Conservation (phyloP, 2,329 filamentous ascomycete genomes). For the Fusarium neocosmosporiellum region DNA sequence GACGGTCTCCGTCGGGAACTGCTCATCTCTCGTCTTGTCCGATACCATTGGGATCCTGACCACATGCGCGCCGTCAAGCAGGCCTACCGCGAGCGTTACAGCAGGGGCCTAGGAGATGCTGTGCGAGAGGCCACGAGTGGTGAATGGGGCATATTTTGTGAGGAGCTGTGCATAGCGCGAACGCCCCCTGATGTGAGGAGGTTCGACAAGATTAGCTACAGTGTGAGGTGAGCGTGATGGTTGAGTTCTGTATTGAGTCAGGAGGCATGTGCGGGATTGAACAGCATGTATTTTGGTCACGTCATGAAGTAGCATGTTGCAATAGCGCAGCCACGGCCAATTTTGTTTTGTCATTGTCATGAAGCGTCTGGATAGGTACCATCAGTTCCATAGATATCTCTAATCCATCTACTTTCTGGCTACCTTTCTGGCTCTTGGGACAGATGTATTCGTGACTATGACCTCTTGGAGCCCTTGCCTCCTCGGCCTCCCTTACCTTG, state of each 20-base stretch:
- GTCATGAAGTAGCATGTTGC: conserved; percentile 13
- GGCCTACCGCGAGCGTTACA: conserved; percentile 84
- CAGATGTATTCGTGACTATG: conserved; percentile 4
- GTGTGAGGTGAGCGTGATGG: conserved; percentile 17
- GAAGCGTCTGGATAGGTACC: conserved; percentile 16
- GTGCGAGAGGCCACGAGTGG: conserved; percentile 81
- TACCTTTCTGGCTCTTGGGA: background rate
- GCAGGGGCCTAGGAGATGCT: conserved; percentile 77
- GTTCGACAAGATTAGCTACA: conserved; percentile 55
- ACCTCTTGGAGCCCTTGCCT: conserved; percentile 59
- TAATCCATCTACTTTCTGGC: conserved; percentile 10
- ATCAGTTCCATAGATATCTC: conserved; percentile 22
- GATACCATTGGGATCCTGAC: conserved; percentile 90
- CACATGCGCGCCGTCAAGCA: conserved; percentile 84
- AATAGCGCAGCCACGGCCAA: conserved; percentile 19
- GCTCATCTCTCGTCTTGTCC: conserved; percentile 86
- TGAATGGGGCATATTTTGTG: conserved; percentile 82
- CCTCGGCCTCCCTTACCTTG: conserved; percentile 51
- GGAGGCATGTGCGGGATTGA: conserved; percentile 6
- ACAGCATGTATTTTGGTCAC: background rate
- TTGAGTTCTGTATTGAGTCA: conserved; percentile 11
- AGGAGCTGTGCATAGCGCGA: conserved; percentile 73
- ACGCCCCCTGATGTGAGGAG: conserved; percentile 69
- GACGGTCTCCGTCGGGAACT: conserved; percentile 84
- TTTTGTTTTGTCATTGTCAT: conserved; percentile 12